Evolutionary conservation across 1,139 yeast genomes (phyloP).

Genomic region (Diutina ranongensis): DNA sequence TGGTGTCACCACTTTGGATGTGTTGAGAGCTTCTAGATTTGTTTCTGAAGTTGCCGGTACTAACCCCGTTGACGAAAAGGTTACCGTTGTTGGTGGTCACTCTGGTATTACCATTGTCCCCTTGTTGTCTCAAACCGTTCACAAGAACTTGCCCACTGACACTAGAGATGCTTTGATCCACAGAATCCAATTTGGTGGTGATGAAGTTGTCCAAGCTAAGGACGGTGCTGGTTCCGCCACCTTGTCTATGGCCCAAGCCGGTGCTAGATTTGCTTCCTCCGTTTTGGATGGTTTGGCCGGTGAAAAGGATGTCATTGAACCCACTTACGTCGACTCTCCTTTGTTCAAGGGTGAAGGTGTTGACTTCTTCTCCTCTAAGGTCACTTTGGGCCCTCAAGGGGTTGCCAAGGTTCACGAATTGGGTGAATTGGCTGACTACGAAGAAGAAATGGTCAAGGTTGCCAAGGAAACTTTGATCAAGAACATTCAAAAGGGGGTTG

Average conservation of each 20-base stretch:
- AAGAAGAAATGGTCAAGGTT: constrained; percentile 42
- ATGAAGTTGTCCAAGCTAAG: constrained; percentile 92
- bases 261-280: constrained; percentile 68
- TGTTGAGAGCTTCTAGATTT: constrained; percentile 83
- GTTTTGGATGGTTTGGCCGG: constrained; percentile 66
- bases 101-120: constrained; percentile 94
- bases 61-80: constrained; percentile 47
- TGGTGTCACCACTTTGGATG: constrained; percentile 90
- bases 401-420: constrained; percentile 42
- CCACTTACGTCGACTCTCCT: constrained; percentile 38
- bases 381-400: constrained; percentile 48
- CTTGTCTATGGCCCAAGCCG: constrained; percentile 94
- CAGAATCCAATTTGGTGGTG: constrained; percentile 96
- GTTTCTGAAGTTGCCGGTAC: constrained; percentile 53
- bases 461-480: constrained; percentile 45
- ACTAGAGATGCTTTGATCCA: constrained; percentile 60
- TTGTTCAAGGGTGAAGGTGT: constrained; percentile 32
- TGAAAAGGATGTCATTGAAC: constrained; percentile 37
- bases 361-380: constrained; percentile 55
- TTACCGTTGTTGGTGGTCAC: constrained; percentile 94
- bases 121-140: constrained; percentile 57
- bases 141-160: constrained; percentile 37
- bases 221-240: constrained; percentile 94
- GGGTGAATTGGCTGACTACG: constrained; percentile 42
- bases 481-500: constrained; percentile 51